phyloP scores from a whole-genome alignment of 2,329 filamentous ascomycete genomes.

The Trichoderma hamatum region DNA sequence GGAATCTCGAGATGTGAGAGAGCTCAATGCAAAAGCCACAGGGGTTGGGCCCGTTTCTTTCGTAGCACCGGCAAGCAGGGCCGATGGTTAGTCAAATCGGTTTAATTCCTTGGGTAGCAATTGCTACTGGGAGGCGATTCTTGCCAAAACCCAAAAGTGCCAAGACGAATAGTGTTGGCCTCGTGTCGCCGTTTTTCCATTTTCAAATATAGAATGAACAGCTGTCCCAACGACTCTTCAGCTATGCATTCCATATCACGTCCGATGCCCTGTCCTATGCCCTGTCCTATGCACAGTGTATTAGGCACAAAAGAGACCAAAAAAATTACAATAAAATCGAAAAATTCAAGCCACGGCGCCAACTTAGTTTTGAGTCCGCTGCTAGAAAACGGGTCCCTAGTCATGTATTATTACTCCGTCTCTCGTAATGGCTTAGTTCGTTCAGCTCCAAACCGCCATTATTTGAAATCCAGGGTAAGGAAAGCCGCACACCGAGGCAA shows the following conservation, averaged over 20 bases:
- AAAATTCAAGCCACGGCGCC: slow-evolving; percentile 1
- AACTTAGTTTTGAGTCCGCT: neutral
- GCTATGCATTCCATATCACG: neutral
- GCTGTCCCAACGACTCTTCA: neutral
- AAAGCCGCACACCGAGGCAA: neutral
- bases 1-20: neutral
- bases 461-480: neutral
- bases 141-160: neutral
- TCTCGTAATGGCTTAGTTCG: slow-evolving; percentile 12
- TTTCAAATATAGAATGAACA: neutral
- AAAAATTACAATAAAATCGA: neutral
- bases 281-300: neutral
- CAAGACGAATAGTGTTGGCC: neutral
- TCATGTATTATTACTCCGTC: neutral
- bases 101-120: neutral
- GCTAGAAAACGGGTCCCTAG: neutral
- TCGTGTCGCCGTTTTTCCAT: neutral
- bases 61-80: neutral
- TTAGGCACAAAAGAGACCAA: neutral
- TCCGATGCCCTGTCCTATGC: too few relatives aligned
- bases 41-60: neutral
- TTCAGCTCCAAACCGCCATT: neutral
- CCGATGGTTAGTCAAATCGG: slow-evolving; percentile 5
- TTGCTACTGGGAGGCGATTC: neutral
- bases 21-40: neutral